Evolutionary conservation across 78 protist genomes (phyloP), one percentile per base, ranked within the genome.

Genomic region (Mantamonas sphyraenae): DNA sequence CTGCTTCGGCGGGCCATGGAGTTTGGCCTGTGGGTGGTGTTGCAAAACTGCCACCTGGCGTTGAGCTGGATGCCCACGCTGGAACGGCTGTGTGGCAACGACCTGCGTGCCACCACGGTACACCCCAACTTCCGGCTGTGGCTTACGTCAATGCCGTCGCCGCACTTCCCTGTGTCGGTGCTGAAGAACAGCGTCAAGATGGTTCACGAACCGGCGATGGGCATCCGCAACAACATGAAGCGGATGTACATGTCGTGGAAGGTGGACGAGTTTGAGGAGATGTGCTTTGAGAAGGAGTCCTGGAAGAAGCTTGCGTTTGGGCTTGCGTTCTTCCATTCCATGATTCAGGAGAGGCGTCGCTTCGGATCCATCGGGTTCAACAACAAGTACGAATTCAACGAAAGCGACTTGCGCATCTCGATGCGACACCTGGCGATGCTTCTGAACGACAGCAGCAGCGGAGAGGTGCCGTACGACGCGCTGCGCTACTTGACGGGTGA

Each of bases 171-270:
- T 1, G 81, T 76, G 30, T 17, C 81, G 30, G 71, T 92, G n/a
- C 81, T 92, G 64, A 94, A 93, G 76, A 73, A 79, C 64, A 76
- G 89, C 10, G 76, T 92, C 76, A 92, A 92, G 73, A 72, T 92
- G 77, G 84, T 91, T 43, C 84, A 80, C 76, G 97, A 92, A 74
- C 90, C 95, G n/a, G 95, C 97, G 12, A 71, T 70, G n/a, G 95
- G 93, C n/a, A 50, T 93, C 31, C 74, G 76, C 2, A 61, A 82
- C 5, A 92, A 92, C 67, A 0, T 92, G 66, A 33, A 56, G 22
- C 70, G 85, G 7, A 59, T 79, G 35, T 87, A 35, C 76, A 28
- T 42, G 19, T 35, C 16, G 19, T 69, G 55, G 20, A 65, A 69
- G 10, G 5, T 3, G 42, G 59, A 30, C 57, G 28, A 33, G 20